Evolutionary conservation across 2,329 filamentous ascomycete species (phyloP), one percentile per base, ranked within the genome.

Genomic region (Parastagonospora avenae): DNA sequence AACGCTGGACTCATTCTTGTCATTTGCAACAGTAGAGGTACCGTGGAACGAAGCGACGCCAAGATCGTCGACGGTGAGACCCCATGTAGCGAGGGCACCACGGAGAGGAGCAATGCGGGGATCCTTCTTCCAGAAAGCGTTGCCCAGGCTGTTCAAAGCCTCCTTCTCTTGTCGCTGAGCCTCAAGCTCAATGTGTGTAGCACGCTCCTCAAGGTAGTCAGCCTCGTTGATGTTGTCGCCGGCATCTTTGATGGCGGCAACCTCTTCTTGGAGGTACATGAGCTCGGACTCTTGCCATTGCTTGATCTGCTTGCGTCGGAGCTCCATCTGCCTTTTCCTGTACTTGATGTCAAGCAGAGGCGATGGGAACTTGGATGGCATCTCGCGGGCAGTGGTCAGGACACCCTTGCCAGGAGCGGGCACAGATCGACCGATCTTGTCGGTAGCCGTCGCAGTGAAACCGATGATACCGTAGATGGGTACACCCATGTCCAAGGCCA

Each of bases 101-200:
- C 94, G 92, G 37, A 99, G 86, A 70, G 95, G 94, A 70, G 94
- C 93, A 70, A 99, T 99, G 68, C 86, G 88, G 37, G 91, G 81
- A 73, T 99, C 93, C 69, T 91, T 88, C 83, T 94, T 97, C 94
- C 95, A 99, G 85, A 99, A 99, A 78, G 90, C 92, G 83, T 99
- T 99, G 72, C 95, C 94, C 64, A 96, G 85, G 77, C 91, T 96
- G 76, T 87, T 88, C 56, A 96, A 85, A 14, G 93, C 91, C 62
- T 97, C 93, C 79, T 92, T 95, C 78, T 93, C 91, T 75, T 99
- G 93, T 62, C 94, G 86, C 60, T 83, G 81, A 44, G 93, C 92
- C 77, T 99, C 91, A 15, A 82, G 89, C 75, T 95, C 89, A 64
- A 97, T 93, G 75, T 97, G 93, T 47, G 82, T 77, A 36, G 90